A percentile compares a stretch with the other conserved stretches of the same genome.
Evolutionary conservation across 495 filamentous ascomycete genomes (phyloP).

Genomic region (Trichoderma virens): DNA sequence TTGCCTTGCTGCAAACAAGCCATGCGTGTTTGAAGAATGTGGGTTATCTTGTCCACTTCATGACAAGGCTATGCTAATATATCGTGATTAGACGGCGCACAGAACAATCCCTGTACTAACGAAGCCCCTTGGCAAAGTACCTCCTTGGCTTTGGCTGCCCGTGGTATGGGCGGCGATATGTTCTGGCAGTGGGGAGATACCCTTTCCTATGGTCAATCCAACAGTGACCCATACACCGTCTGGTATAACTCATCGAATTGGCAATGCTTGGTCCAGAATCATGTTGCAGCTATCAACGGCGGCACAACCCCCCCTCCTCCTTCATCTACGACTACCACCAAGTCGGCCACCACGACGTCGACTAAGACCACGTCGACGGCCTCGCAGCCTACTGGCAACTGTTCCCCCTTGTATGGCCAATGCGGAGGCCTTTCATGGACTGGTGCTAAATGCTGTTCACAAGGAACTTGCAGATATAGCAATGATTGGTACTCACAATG

Average conservation of each 20-base stretch:
- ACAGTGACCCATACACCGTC: slow-evolving; percentile 50
- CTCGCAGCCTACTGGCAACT: background rate
- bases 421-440: background rate
- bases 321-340: background rate
- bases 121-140: slow-evolving; percentile 49
- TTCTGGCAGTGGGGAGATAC: slow-evolving; percentile 60
- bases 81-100: slow-evolving; percentile 34
- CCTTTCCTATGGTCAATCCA: slow-evolving; percentile 41
- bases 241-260: slow-evolving; percentile 49
- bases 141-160: slow-evolving; percentile 37
- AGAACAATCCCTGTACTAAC: slow-evolving; percentile 30
- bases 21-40: slow-evolving; percentile 56
- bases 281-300: slow-evolving; percentile 42
- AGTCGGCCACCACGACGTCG: too few species aligned
- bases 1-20: slow-evolving; percentile 48
- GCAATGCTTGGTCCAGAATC: slow-evolving; percentile 49
- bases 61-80: slow-evolving; percentile 1
- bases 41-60: background rate
- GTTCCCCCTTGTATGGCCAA: background rate
- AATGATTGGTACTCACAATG: background rate
- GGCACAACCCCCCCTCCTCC: background rate
- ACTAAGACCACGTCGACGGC: background rate
- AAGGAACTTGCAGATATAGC: background rate
- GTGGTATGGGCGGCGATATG: slow-evolving; percentile 46
- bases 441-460: background rate